Evolutionary conservation across 2,329 filamentous ascomycete species (phyloP), one percentile per base, ranked within the genome.

Genomic region (Diplodia sapinea): DNA sequence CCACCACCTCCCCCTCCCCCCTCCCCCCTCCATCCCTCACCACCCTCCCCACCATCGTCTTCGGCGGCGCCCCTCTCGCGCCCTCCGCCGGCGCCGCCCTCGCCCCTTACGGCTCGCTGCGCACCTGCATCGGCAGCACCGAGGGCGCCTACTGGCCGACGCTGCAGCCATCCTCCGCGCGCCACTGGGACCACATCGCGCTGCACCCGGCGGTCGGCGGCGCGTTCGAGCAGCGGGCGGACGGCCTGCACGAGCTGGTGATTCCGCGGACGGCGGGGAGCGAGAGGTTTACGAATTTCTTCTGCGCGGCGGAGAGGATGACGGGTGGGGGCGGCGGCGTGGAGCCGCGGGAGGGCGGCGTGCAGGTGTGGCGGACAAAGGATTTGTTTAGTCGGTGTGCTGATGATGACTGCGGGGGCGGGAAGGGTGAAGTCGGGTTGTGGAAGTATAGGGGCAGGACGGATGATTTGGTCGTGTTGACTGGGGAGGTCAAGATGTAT

Each of bases 371-470:
- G 43, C 70, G 67, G 12, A 73, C 73, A 7, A 72, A 71, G 36
- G 75, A 75, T 55, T 66, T 75, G n/a, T 74, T 67, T 59, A 69
- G 61, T 15, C 51, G 50, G n/a, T n/a, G n/a, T n/a, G n/a, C n/a
- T n/a, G n/a, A n/a, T n/a, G n/a, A n/a, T n/a, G n/a, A n/a, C n/a
- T n/a, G n/a, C n/a, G n/a, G n/a, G n/a, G n/a, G n/a, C n/a, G n/a
- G n/a, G n/a, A n/a, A n/a, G n/a, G n/a, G n/a, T n/a, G 23, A 29
- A 6, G 43, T n/a, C 20, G 63, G 63, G 13, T 2, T 66, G 31
- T 66, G 63, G 63, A 36, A 33, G 36, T 66, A 55, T 11, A 29
- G 49, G 38, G 63, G 63, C 2, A 17, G 63, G 31, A 66, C 51
- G n/a, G 63, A 66, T 9, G 63, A 66, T 31, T 33, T 66, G 20